Base-by-base conservation (phyloP, 345 rosid genomes). In the Turritis glabra region DNA sequence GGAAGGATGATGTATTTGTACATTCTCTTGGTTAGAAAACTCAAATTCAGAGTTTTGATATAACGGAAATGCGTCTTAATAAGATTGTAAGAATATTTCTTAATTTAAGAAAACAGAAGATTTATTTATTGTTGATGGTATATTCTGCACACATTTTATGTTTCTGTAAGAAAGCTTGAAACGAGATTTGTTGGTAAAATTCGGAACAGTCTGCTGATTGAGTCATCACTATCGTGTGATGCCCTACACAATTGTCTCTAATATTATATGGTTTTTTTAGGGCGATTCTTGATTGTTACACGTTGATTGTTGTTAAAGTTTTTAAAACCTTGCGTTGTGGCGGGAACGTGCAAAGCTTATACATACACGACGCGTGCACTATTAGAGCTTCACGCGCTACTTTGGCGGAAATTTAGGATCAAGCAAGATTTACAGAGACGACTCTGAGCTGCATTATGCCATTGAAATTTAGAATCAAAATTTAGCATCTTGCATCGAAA, bases 261-360 rank as follows among this genome's bases (percentile, higher is more conserved):
- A n/a, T n/a, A n/a, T n/a, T n/a, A 27, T 35, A 10, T 11, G 41
- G 9, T 11, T 37, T 27, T n/a, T 37, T 37, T n/a, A 41, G 47
- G 11, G 1, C 12, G 27, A 19, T 35, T 37, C 37, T 21, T 22
- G 13, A 22, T 22, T n/a, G 0, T 14, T 41, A 25, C 3, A 51
- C 21, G 7, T 67, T 67, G 50, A 52, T 50, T 67, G 64, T 57
- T 21, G 32, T 22, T 33, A 3, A 70, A 46, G 48, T 30, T 33
- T 33, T 46, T 57, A 7, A 32, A 69, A 23, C 47, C n/a, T 58
- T 57, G n/a, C 33, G 44, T 32, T 32, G 48, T 47, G 26, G 66
- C 66, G 58, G 67, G 66, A 47, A 71, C 67, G 75, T 59, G 75
- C 75, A n/a, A 17, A 29, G 67, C 29, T 27, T 55, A 23, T 23